A percentile compares a stretch with the other conserved stretches of the same genome.
phyloP scores from a whole-genome alignment of 768 basidiomycete genomes.

The Tremella mesenterica region DNA sequence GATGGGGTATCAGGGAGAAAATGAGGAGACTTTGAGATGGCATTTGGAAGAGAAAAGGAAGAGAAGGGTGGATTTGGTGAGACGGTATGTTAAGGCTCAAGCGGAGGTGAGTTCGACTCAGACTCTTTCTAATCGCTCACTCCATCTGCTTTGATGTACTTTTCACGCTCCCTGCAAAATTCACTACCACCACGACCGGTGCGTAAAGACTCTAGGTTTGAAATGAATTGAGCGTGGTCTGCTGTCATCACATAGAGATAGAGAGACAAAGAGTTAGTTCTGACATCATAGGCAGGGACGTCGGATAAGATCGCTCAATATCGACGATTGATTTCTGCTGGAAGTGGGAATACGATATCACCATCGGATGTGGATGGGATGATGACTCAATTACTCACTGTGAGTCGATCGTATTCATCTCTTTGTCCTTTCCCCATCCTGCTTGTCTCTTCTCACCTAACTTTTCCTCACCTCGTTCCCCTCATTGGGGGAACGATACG shows the following conservation, averaged over 20 bases:
- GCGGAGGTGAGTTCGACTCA: conserved; percentile 51
- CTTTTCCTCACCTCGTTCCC: too few relatives aligned
- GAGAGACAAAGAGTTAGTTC: too few relatives aligned
- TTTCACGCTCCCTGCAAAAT: too few relatives aligned
- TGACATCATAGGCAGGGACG: conserved; percentile 57
- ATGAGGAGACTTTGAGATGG: conserved; percentile 51
- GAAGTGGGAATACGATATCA: conserved; percentile 69
- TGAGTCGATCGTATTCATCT: conserved; percentile 11
- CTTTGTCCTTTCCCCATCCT: not conserved
- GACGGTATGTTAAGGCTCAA: conserved; percentile 67
- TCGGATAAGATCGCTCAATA: conserved; percentile 83
- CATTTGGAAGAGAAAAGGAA: conserved; percentile 61
- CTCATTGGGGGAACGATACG: too few relatives aligned
- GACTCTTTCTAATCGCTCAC: not conserved
- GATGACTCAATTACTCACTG: conserved; percentile 71
- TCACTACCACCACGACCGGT: too few relatives aligned
- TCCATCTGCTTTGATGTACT: not conserved
- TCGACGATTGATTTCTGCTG: conserved; percentile 75
- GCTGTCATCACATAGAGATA: too few relatives aligned
- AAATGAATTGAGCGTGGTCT: conserved; percentile 1
- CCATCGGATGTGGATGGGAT: conserved; percentile 82
- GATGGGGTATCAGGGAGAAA: conserved; percentile 45
- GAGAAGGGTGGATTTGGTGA: conserved; percentile 64
- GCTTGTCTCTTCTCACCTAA: too few relatives aligned
- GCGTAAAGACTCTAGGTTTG: too few relatives aligned